phyloP scores from a whole-genome alignment of 2,329 filamentous ascomycete species.

The Neofusicoccum ribis region DNA sequence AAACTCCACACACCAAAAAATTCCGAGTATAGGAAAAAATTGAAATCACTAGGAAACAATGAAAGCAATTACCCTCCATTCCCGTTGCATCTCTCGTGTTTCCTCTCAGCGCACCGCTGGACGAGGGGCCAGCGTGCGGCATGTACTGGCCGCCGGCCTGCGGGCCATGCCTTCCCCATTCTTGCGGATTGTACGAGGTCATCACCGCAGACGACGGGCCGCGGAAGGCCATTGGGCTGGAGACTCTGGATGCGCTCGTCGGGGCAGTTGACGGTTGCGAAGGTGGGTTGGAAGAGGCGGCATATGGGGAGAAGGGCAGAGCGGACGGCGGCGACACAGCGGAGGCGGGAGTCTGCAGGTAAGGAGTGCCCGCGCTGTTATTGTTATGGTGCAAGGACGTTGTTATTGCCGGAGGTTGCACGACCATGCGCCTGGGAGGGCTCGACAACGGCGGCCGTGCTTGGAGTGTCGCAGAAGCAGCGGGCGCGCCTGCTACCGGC shows the following conservation, averaged over 20 bases:
- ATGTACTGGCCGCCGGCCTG: conserved; percentile 13
- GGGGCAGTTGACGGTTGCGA: conserved; percentile 31
- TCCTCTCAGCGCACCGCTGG: conserved; percentile 35
- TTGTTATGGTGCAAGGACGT: conserved; percentile 35
- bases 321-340: conserved; percentile 33
- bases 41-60: not conserved
- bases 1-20: not conserved
- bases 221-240: conserved; percentile 40
- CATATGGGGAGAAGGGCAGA: conserved; percentile 40
- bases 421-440: conserved; percentile 36
- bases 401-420: conserved; percentile 44
- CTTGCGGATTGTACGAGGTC: conserved; percentile 50
- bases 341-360: conserved; percentile 42
- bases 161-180: conserved; percentile 44
- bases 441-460: conserved; percentile 21
- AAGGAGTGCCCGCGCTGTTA: conserved; percentile 30
- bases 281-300: conserved; percentile 24
- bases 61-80: conserved; percentile 47
- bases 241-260: conserved; percentile 33
- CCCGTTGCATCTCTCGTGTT: conserved; percentile 30
- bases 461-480: conserved; percentile 13
- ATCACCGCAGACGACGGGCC: conserved; percentile 27
- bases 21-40: not conserved
- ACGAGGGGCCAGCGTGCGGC: conserved; percentile 32
- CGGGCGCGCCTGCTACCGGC: conserved; percentile 9